These are phyloP conservation scores for Aspergillus sp. DNA, from an alignment of 2,329 filamentous ascomycete species.

Conservation along the genomic window DNA sequence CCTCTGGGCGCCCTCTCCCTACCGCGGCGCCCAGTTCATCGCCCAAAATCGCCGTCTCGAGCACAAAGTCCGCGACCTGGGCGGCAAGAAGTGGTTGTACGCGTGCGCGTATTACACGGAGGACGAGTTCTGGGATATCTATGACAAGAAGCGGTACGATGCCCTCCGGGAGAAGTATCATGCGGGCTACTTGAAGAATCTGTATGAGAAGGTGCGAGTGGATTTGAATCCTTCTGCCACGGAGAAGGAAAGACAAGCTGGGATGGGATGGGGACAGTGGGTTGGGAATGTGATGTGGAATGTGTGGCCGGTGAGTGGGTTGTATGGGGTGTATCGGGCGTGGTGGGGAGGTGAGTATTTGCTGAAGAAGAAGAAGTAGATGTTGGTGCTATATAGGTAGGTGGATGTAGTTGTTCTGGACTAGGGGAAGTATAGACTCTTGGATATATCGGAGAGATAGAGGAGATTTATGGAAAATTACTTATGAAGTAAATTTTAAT, in stretches of 20 bases:
- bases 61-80: slow-evolving; percentile 65
- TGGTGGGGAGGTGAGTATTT: slow-evolving; percentile 29
- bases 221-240: slow-evolving; percentile 6
- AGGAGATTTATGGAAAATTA: too few species aligned
- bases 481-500: background rate
- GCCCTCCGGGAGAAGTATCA: slow-evolving; percentile 42
- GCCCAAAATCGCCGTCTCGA: slow-evolving; percentile 71
- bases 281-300: slow-evolving; percentile 21
- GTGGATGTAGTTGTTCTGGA: background rate
- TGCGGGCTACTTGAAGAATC: slow-evolving; percentile 28
- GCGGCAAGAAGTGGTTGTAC: slow-evolving; percentile 85
- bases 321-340: slow-evolving; percentile 29
- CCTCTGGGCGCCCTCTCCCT: slow-evolving; percentile 78
- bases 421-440: background rate
- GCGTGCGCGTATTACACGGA: slow-evolving; percentile 82
- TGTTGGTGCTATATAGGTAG: background rate
- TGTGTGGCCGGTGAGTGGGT: slow-evolving; percentile 28
- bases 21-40: slow-evolving; percentile 58
- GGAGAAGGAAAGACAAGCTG: background rate
- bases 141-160: slow-evolving; percentile 43
- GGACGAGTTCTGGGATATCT: slow-evolving; percentile 48
- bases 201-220: slow-evolving; percentile 27
- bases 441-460: background rate
- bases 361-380: slow-evolving; percentile 5
- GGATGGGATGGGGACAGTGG: slow-evolving; percentile 16